Percentiles rank a stretch among this genome's conserved stretches.
These are phyloP conservation scores for Aspergillus arachidicola DNA, from an alignment of 2,329 filamentous ascomycete genomes.

Conservation along the genomic window DNA sequence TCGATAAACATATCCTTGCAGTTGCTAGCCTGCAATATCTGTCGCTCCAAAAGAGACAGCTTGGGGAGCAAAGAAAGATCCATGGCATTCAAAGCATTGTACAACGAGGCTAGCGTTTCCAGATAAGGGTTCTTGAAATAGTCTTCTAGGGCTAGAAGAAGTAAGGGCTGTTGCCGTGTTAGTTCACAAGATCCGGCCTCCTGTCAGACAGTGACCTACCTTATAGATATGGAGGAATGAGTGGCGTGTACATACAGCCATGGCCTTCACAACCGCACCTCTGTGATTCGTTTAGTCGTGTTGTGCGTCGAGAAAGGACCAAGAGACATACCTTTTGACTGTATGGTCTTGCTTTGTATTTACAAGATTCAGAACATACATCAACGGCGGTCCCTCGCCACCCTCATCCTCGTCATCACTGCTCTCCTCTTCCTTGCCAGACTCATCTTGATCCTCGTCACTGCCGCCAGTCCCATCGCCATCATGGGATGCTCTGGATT, in stretches of 20 bases:
- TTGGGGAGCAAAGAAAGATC: constrained; percentile 91
- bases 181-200: not conserved
- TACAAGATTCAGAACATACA: constrained; percentile 96
- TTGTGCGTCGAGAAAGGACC: not conserved
- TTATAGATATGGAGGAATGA: constrained; percentile 99
- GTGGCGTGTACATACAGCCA: constrained; percentile 98
- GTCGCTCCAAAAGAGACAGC: constrained; percentile 78
- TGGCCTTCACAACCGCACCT: constrained; percentile 93
- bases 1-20: constrained; percentile 96
- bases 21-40: constrained; percentile 85
- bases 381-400: constrained; percentile 83
- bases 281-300: constrained; percentile 44
- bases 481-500: constrained; percentile 43
- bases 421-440: constrained; percentile 45
- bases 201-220: constrained; percentile 49
- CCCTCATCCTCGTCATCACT: constrained; percentile 67
- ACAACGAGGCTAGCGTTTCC: constrained; percentile 85
- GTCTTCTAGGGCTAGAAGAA: constrained; percentile 89
- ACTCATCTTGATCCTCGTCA: constrained; percentile 52
- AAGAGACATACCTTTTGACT: constrained; percentile 64
- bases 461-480: constrained; percentile 53
- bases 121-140: constrained; percentile 92
- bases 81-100: constrained; percentile 94
- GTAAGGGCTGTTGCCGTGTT: constrained; percentile 65
- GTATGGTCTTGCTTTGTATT: constrained; percentile 97